A percentile compares a stretch with the other conserved stretches of the same genome.
These are phyloP conservation scores for Auricularia auricula-judae DNA, from an alignment of 768 basidiomycete genomes.

Conservation along the genomic window DNA sequence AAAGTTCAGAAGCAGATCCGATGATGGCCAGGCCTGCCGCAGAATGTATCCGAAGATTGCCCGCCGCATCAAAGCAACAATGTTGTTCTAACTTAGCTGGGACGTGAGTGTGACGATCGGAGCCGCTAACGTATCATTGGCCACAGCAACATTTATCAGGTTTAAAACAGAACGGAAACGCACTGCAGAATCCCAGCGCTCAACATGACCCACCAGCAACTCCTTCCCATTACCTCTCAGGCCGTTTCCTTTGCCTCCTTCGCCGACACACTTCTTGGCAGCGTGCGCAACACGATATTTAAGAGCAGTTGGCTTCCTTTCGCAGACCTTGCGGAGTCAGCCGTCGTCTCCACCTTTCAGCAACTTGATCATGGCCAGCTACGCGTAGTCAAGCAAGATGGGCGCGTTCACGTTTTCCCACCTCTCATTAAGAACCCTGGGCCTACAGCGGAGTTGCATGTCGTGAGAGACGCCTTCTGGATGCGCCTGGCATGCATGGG, in stretches of 20 bases:
- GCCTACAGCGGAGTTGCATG: not conserved
- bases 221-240: too few relatives aligned
- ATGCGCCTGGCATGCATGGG: slow-evolving; percentile 27
- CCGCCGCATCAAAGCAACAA: too few relatives aligned
- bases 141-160: too few relatives aligned
- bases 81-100: too few relatives aligned
- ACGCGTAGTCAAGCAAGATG: slow-evolving; percentile 24
- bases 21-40: too few relatives aligned
- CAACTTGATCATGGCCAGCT: slow-evolving; percentile 38
- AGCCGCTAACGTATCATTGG: too few relatives aligned
- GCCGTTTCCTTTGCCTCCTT: not conserved
- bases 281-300: slow-evolving; percentile 26
- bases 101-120: too few relatives aligned
- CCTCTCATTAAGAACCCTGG: not conserved
- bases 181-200: too few relatives aligned
- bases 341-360: slow-evolving; percentile 22
- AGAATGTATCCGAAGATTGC: too few relatives aligned
- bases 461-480: not conserved
- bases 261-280: not conserved
- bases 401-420: not conserved
- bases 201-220: too few relatives aligned
- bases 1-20: too few relatives aligned
- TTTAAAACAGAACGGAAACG: too few relatives aligned
- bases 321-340: slow-evolving; percentile 31
- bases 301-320: slow-evolving; percentile 34